These are phyloP conservation scores for Dendrobium chrysotoxum DNA, from an alignment of 106 monocot genomes.

Conservation along the genomic window DNA sequence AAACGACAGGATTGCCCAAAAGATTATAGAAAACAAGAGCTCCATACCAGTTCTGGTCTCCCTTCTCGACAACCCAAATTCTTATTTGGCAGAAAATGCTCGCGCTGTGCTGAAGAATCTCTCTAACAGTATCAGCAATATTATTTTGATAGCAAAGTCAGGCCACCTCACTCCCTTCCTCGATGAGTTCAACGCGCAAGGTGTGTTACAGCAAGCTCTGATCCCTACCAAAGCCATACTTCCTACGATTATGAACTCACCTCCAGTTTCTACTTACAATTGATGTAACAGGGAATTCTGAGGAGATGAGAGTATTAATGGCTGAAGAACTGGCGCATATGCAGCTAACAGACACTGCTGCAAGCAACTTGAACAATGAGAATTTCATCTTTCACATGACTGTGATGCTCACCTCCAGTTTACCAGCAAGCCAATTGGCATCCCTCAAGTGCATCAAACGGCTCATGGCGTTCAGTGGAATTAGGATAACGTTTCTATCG, in stretches of 20 bases:
- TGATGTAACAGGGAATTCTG: background rate
- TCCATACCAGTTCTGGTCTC: slow-evolving; percentile 14
- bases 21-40: slow-evolving; percentile 12
- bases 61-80: background rate
- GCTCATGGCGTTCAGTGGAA: background rate
- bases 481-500: background rate
- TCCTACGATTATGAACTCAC: background rate
- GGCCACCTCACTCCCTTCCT: slow-evolving; percentile 13
- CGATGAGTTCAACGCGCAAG: slow-evolving; percentile 5
- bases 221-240: background rate
- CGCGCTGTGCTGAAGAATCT: slow-evolving; percentile 5
- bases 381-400: slow-evolving; percentile 13
- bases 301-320: slow-evolving; percentile 8
- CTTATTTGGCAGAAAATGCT: background rate
- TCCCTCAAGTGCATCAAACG: slow-evolving; percentile 15
- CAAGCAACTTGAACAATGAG: slow-evolving; percentile 4
- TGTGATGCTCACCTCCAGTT: background rate
- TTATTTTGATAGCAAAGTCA: slow-evolving; percentile 3
- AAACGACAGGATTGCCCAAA: background rate
- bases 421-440: background rate
- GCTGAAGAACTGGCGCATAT: slow-evolving; percentile 10
- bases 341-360: slow-evolving; percentile 2
- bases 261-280: background rate
- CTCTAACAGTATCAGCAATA: background rate
- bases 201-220: background rate